Evolutionary conservation across 202 grass and related monocot species (phyloP), one percentile per base, ranked within the genome.

Genomic region (Carex arenaria): DNA sequence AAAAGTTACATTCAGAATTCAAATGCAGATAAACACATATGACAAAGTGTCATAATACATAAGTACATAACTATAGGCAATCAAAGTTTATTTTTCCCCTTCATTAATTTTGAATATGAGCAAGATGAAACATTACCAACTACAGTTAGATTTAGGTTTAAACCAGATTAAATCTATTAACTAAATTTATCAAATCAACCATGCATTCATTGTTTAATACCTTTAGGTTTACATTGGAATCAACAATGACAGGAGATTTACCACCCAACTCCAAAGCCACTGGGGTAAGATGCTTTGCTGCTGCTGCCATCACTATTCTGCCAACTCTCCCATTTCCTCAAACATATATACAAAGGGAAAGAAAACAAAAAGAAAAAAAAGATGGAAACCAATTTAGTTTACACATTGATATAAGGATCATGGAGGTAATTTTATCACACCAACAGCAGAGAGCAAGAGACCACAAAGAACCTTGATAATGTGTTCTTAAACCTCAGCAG

Each of bases 211-310:
- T 45, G 36, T 70, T 86, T 31, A 71, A 81, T 95, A 99, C 96
- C 69, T 94, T 88, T 80, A 94, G 66, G 76, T 96, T 84, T 47
- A 96, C 40, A 30, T 99, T 43, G 23, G 93, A 92, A 88, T 96
- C 96, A 63, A 99, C 85, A 72, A 99, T 56, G 81, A 89, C 91
- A 82, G 96, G 96, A 84, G 54, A 99, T 89, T 99, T 99, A 86
- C 96, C 96, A 83, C 96, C 96, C 4, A 99, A 91, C 83, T 99
- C 96, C 65, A 99, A 64, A 42, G 73, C 62, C 23, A 99, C 93
- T 1, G 96, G 96, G 10, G 96, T 99, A 19, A 99, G 71, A 89
- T 99, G 87, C 79, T 95, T 99, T 26, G 93, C 91, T 3, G 96
- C 96, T 69, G 91, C 91, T 59, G 87, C n/a, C 93, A 99, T 87